Evolutionary conservation across 2,329 filamentous ascomycete species (phyloP).

Genomic region (Magnaporthales sp.): DNA sequence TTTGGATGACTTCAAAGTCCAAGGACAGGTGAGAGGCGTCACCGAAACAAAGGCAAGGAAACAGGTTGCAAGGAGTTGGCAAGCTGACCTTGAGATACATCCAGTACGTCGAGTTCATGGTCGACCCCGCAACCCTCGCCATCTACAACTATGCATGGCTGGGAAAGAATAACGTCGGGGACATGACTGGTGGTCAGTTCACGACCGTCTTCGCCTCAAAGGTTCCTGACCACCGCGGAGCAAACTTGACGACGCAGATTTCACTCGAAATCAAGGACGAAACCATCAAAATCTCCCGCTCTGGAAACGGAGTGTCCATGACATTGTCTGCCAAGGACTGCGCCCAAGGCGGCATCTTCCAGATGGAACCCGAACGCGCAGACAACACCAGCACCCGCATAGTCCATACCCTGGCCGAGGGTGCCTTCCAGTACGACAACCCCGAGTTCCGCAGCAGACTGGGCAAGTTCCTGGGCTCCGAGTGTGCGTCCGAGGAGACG

Average conservation of each 20-base stretch:
- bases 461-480: conserved; percentile 2
- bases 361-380: conserved; percentile 1
- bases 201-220: background rate
- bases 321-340: conserved; percentile 1
- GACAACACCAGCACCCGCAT: background rate
- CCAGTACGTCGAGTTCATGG: background rate
- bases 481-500: background rate
- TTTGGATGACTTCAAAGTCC: background rate
- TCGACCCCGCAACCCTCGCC: background rate
- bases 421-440: conserved; percentile 2
- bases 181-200: background rate
- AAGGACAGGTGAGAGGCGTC: background rate
- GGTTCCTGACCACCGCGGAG: background rate
- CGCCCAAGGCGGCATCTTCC: conserved; percentile 3
- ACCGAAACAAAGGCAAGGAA: background rate
- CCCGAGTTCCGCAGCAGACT: background rate
- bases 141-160: background rate
- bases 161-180: background rate
- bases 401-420: background rate
- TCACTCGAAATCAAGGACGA: background rate
- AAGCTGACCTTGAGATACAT: background rate
- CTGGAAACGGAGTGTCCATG: background rate
- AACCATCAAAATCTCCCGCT: background rate
- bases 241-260: background rate
- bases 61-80: background rate